Base-by-base conservation (phyloP, 176 grass and related monocot species). In the Rhynchospora pubera region DNA sequence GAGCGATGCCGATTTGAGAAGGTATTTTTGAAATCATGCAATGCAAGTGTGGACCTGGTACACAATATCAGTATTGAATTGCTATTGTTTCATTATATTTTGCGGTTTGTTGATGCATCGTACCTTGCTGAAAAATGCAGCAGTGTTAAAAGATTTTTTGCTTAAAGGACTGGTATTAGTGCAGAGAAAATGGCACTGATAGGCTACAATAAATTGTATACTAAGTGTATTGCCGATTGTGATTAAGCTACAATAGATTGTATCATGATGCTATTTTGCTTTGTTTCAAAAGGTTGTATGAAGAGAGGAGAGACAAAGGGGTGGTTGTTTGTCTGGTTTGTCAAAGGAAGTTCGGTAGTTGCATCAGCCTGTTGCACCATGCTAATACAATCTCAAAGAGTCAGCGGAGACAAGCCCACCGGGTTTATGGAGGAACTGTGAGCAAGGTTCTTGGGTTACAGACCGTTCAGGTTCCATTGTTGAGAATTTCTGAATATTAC, bases 311-410 rank as follows among this genome's bases (percentile, higher is more conserved):
- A 78, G 85, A 87, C 43, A 68, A 78, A 82, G 92, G 92, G 28
- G 83, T 79, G 24, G 83, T 94, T 75, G 61, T 84, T 32, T 94
- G 89, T 81, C 89, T 89, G 57, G 89, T 91, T 65, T 94, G 92
- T 85, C 79, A 87, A 70, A 91, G 89, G 75, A 81, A 86, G 56
- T 94, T 94, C 57, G 59, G 76, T 21, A 83, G 89, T 75, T 89
- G 87, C 89, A 81, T 90, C 14, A 89, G 87, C 60, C 87, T 94
- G 83, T 82, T 94, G 66, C 92, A 94, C 72, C 92, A 94, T 87
- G 92, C 89, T 1, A 53, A 61, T 45, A 84, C 89, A 52, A 67
- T 94, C 23, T 28, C 87, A 56, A 83, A 84, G 62, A 84, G 87
- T 47, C 81, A 62, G 85, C 7, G 66, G 80, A 88, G 75, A 88